phyloP scores from a whole-genome alignment of 805 yeast genomes.

The Ogataea nitratoaversa region DNA sequence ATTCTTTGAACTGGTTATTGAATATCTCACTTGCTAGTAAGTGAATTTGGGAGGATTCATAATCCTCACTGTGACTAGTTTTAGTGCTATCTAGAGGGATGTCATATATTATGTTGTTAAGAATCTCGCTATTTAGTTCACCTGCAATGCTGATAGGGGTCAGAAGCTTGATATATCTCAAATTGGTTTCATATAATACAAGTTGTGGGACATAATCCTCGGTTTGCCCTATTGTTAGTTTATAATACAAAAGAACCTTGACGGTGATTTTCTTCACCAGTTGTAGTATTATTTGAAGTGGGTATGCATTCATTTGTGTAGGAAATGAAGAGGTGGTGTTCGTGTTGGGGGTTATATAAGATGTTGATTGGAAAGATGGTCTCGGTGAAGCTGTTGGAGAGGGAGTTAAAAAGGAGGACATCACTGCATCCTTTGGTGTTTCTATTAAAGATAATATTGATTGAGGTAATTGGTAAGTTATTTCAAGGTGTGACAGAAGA shows the following conservation, averaged over 20 bases:
- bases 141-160: conserved; percentile 47
- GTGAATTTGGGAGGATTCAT: conserved; percentile 40
- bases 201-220: conserved; percentile 81
- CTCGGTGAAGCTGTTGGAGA: conserved; percentile 45
- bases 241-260: conserved; percentile 41
- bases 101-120: conserved; percentile 43
- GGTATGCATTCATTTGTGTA: conserved; percentile 12
- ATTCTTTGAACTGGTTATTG: conserved; percentile 38
- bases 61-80: conserved; percentile 4
- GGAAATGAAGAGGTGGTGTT: conserved; percentile 5
- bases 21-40: conserved; percentile 44
- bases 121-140: conserved; percentile 38
- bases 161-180: conserved; percentile 62
- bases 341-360: conserved; percentile 14
- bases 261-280: conserved; percentile 35
- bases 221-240: conserved; percentile 47
- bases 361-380: conserved; percentile 35
- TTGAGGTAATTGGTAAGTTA: conserved; percentile 46
- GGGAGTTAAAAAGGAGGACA: conserved; percentile 15
- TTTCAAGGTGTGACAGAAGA: conserved; percentile 52
- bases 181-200: conserved; percentile 67
- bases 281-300: conserved; percentile 28
- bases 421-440: conserved; percentile 20
- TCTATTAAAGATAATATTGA: conserved; percentile 23
- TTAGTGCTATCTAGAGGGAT: conserved; percentile 14